Evolutionary conservation across 768 basidiomycete genomes (phyloP).

Genomic region (Leccinum longicurvipes): DNA sequence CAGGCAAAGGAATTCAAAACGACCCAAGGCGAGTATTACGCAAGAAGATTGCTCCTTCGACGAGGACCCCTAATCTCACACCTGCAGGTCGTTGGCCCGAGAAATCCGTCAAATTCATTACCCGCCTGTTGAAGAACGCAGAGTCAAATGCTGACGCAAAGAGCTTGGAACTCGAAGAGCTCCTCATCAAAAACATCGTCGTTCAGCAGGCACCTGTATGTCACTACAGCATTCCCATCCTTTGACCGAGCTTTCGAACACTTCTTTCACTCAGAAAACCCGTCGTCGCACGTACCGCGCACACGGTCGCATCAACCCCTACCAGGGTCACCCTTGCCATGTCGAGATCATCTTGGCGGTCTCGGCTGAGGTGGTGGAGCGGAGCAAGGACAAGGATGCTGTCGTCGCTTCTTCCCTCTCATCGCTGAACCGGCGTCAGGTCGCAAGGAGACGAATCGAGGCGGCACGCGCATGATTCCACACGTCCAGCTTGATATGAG

Average conservation of each 20-base stretch:
- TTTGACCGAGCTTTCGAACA: slow-evolving; percentile 3
- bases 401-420: slow-evolving; percentile 47
- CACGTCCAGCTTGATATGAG: slow-evolving; percentile 13
- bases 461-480: slow-evolving; percentile 59
- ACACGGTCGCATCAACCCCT: slow-evolving; percentile 97
- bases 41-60: background rate
- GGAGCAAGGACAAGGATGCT: slow-evolving; percentile 78
- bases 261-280: slow-evolving; percentile 66
- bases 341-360: slow-evolving; percentile 91
- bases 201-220: slow-evolving; percentile 97
- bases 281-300: slow-evolving; percentile 99
- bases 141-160: slow-evolving; percentile 99
- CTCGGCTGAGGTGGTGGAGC: slow-evolving; percentile 81
- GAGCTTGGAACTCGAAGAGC: slow-evolving; percentile 89
- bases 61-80: background rate
- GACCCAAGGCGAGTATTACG: slow-evolving; percentile 74
- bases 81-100: slow-evolving; percentile 96
- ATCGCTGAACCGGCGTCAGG: slow-evolving; percentile 81
- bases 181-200: slow-evolving; percentile 93
- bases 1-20: slow-evolving; percentile 97
- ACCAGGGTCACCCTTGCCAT: slow-evolving; percentile 97
- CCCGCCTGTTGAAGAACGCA: slow-evolving; percentile 94
- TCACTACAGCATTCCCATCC: slow-evolving; percentile 15
- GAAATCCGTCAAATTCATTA: slow-evolving; percentile 96
- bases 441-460: slow-evolving; percentile 85